Evolutionary conservation across 2,329 filamentous ascomycete genomes (phyloP), one percentile per base, ranked within the genome.

Genomic region (Sporothrix brasiliensis): DNA sequence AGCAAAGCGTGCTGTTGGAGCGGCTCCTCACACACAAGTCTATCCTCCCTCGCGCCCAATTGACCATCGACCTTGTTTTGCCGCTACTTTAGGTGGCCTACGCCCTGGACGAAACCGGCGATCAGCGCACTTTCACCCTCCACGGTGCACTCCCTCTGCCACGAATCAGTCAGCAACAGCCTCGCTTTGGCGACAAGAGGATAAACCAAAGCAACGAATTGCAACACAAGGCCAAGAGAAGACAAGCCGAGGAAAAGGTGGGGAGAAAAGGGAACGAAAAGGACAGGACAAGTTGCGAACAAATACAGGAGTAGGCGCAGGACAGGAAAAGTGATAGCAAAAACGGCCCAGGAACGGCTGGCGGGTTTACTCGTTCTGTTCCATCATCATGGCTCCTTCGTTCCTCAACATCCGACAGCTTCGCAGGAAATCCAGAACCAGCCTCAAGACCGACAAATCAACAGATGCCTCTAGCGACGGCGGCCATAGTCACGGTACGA

Each of bases 381-480:
- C 16, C 27, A 39, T 53, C 65, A 44, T 21, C 52, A 89, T 89
- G 87, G 83, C 86, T 70, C 85, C 87, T 47, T 81, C 89, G 56
- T 92, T 96, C 77, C 85, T 95, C 73, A 86, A 79, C 74, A 79
- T 87, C 76, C 92, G 88, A 80, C 89, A 91, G 77, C 81, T 97
- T 70, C 91, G 92, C 75, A 88, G 92, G 75, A 89, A 90, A 75
- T 95, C 92, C 70, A 90, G 85, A 79, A 87, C 89, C 72, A 93
- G 89, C 83, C 90, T 93, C 80, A 88, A 86, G 71, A 89, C 88
- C 63, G 86, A 87, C 53, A 85, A 83, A 72, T 88, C 88, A 53
- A 85, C 72, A 63, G 87, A 90, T 75, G 85, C 85, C 10, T 87
- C 86, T 61, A 89, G 87, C 78, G 87, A 88, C 77, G 86, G 85